Percentiles rank a stretch among this genome's conserved stretches.
Conservation (phyloP, 163 green algal species). For the Scenedesmus sp. region DNA sequence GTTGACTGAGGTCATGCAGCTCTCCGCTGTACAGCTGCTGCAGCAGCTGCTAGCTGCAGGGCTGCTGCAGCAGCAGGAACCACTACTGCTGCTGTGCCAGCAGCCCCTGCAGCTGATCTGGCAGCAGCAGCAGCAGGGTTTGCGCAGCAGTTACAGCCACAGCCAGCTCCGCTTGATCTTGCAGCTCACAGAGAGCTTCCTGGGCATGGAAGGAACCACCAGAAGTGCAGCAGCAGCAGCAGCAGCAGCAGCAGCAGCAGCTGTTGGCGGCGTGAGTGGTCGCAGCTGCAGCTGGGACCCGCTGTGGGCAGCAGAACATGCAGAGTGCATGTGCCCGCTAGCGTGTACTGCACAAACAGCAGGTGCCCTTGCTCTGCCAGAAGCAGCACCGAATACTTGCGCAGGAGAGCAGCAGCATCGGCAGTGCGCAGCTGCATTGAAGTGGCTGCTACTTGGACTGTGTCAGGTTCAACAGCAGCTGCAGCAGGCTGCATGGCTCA, state of each 20-base stretch:
- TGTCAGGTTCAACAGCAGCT: constrained; percentile 20
- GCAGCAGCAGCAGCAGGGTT: neutral
- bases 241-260: neutral
- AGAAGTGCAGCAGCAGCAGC: neutral
- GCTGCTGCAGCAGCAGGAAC: neutral
- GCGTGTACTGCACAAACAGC: neutral
- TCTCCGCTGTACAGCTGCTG: constrained; percentile 28
- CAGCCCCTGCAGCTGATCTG: neutral
- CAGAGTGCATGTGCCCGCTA: neutral
- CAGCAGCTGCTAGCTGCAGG: constrained; percentile 36
- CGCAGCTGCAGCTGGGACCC: constrained; percentile 1
- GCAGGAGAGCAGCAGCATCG: constrained; percentile 9
- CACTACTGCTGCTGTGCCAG: neutral
- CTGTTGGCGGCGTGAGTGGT: too few species aligned
- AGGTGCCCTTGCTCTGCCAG: neutral
- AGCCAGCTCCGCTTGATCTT: constrained; percentile 19
- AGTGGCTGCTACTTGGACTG: constrained; percentile 33
- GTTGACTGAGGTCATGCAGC: constrained; percentile 1
- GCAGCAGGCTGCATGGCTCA: neutral
- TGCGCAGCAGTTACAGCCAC: neutral
- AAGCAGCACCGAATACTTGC: neutral
- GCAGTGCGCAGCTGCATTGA: neutral
- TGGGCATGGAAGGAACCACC: neutral
- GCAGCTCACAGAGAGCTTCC: neutral
- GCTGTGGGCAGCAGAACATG: neutral